Evolutionary conservation across 148 eudicot genomes (phyloP).

Genomic region (Euryodendron excelsum): DNA sequence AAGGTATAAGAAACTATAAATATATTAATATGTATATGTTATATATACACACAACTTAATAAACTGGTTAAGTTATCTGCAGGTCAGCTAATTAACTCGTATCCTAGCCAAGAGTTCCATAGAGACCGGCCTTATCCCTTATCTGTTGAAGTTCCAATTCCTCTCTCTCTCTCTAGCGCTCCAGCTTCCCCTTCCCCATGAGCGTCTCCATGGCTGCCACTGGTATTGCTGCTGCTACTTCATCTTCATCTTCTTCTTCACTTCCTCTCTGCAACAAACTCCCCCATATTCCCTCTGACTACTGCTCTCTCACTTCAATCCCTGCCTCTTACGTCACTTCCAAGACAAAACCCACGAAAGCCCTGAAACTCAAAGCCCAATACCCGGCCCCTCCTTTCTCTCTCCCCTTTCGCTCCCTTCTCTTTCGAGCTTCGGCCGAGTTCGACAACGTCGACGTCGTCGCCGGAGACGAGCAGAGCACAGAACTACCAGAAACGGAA

Average conservation of each 20-base stretch:
- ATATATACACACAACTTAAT: too few relatives aligned
- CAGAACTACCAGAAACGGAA: slow-evolving; percentile 17
- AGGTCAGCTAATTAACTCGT: too few relatives aligned
- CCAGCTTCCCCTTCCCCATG: neutral
- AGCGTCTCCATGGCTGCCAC: slow-evolving; percentile 23
- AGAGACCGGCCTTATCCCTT: neutral
- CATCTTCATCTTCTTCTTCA: slow-evolving; percentile 18
- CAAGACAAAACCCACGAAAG: slow-evolving; percentile 33
- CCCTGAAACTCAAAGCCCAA: slow-evolving; percentile 36
- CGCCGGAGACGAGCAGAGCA: neutral
- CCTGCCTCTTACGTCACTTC: slow-evolving; percentile 9
- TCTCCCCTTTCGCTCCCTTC: slow-evolving; percentile 18
- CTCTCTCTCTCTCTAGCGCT: neutral
- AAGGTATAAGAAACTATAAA: too few relatives aligned
- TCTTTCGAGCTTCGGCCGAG: slow-evolving; percentile 27
- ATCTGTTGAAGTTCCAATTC: neutral
- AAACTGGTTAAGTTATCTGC: too few relatives aligned
- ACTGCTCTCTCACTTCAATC: slow-evolving; percentile 11
- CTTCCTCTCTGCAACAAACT: slow-evolving; percentile 14
- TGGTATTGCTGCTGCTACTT: slow-evolving; percentile 13
- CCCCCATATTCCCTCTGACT: slow-evolving; percentile 5
- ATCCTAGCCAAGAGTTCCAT: too few relatives aligned
- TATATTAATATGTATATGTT: too few relatives aligned
- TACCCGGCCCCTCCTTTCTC: neutral
- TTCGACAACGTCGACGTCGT: slow-evolving; percentile 22